A percentile compares a stretch with the other conserved stretches of the same genome.
These are phyloP conservation scores for Metarhizium anisopliae DNA, from an alignment of 2,329 filamentous ascomycete species.

Conservation along the genomic window DNA sequence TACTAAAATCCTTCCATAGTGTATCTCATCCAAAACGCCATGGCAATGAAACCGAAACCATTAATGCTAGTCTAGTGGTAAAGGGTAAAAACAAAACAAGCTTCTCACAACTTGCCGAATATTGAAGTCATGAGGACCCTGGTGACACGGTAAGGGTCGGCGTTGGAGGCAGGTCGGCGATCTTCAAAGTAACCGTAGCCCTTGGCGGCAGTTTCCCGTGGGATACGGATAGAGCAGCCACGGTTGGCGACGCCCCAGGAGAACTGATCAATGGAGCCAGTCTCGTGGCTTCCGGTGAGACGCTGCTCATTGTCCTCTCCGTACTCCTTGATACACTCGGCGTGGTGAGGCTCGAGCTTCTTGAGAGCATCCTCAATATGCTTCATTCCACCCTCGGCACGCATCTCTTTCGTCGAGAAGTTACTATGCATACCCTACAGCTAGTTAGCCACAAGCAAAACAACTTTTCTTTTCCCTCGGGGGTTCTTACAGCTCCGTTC, in stretches of 20 bases:
- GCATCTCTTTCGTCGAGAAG: slow-evolving; percentile 86
- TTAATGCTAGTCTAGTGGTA: neutral
- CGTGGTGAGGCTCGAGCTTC: slow-evolving; percentile 70
- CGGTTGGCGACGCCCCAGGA: slow-evolving; percentile 92
- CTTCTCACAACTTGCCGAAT: slow-evolving; percentile 26
- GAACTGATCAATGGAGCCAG: slow-evolving; percentile 87
- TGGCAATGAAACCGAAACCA: neutral
- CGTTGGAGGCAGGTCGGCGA: slow-evolving; percentile 74
- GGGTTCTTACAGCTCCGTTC: slow-evolving; percentile 65
- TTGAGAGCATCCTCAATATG: slow-evolving; percentile 79
- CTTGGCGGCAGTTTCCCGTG: slow-evolving; percentile 73
- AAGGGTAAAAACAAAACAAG: neutral
- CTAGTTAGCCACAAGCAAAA: too few species aligned
- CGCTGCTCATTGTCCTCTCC: slow-evolving; percentile 93
- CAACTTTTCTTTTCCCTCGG: too few species aligned
- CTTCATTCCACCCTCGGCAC: slow-evolving; percentile 89
- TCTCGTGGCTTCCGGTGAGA: slow-evolving; percentile 91
- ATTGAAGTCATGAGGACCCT: slow-evolving; percentile 70
- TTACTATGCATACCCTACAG: slow-evolving; percentile 67
- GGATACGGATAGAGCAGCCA: slow-evolving; percentile 88
- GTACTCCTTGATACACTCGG: slow-evolving; percentile 85
- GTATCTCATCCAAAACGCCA: neutral
- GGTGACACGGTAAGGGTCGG: slow-evolving; percentile 74
- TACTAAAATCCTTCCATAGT: neutral
- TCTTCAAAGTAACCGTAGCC: slow-evolving; percentile 95